A percentile compares a stretch with the other conserved stretches of the same genome.
phyloP scores from a whole-genome alignment of 768 basidiomycete species.

The Clitopilus passeckerianus region DNA sequence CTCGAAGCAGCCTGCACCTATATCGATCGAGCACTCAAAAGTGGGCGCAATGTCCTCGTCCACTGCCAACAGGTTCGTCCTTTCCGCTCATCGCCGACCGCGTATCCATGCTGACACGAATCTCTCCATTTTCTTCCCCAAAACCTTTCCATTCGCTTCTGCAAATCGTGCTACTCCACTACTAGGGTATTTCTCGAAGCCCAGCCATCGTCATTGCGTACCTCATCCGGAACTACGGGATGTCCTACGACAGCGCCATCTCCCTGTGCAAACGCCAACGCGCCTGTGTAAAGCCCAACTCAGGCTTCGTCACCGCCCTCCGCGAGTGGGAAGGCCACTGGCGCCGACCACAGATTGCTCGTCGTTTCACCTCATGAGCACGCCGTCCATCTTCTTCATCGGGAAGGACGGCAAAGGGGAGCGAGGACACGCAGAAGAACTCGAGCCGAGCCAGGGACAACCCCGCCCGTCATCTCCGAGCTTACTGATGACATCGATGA shows the following conservation, averaged over 20 bases:
- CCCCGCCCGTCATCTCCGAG: not conserved
- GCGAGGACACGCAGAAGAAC: not conserved
- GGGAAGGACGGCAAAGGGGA: not conserved
- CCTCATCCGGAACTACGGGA: conserved; percentile 68
- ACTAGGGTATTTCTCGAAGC: conserved; percentile 75
- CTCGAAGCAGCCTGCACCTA: conserved; percentile 64
- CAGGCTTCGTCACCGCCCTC: conserved; percentile 63
- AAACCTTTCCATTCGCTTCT: not conserved
- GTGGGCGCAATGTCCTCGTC: conserved; percentile 65
- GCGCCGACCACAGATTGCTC: conserved; percentile 12
- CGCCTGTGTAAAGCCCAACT: conserved; percentile 72
- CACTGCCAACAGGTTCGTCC: conserved; percentile 75
- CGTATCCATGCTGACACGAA: conserved; percentile 7
- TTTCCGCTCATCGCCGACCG: conserved; percentile 2
- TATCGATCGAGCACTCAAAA: conserved; percentile 56
- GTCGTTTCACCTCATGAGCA: conserved; percentile 16
- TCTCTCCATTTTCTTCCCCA: too few species aligned
- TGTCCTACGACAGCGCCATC: conserved; percentile 66
- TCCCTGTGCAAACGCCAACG: conserved; percentile 59
- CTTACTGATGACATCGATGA: not conserved
- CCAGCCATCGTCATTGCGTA: conserved; percentile 77
- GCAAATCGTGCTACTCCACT: conserved; percentile 2
- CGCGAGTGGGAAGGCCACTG: conserved; percentile 49
- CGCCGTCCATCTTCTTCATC: not conserved
- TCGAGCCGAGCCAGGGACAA: not conserved